phyloP scores from a whole-genome alignment of 2,329 filamentous ascomycete genomes.

The Phyllosticta citribraziliensis region DNA sequence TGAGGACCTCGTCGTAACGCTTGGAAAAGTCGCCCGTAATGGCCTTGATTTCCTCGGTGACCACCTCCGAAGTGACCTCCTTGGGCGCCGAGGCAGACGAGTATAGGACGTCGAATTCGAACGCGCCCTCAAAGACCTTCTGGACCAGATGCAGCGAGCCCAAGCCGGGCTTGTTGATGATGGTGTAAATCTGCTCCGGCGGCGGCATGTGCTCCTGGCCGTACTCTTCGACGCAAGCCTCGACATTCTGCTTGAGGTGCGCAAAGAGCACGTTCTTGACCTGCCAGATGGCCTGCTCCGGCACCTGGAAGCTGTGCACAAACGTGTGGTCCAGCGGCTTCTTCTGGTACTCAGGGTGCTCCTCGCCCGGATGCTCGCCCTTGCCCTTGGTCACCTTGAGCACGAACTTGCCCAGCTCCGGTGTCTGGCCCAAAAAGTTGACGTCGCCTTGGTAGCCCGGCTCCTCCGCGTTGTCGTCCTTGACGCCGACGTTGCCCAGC shows the following conservation, averaged over 20 bases:
- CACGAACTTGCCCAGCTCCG: slow-evolving; percentile 68
- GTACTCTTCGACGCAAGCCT: slow-evolving; percentile 48
- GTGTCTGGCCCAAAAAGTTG: slow-evolving; percentile 58
- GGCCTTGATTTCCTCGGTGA: slow-evolving; percentile 60
- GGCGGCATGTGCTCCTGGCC: slow-evolving; percentile 62
- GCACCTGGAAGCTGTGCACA: slow-evolving; percentile 60
- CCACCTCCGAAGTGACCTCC: slow-evolving; percentile 47
- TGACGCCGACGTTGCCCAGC: slow-evolving; percentile 54
- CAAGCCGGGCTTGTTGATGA: slow-evolving; percentile 55
- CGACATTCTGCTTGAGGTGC: slow-evolving; percentile 54
- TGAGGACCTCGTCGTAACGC: slow-evolving; percentile 63
- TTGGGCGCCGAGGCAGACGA: slow-evolving; percentile 60
- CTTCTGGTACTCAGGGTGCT: slow-evolving; percentile 54
- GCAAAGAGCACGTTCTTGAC: slow-evolving; percentile 57
- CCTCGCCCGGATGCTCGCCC: slow-evolving; percentile 46
- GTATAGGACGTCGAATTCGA: slow-evolving; percentile 88
- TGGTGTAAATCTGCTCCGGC: slow-evolving; percentile 74
- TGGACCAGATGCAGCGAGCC: slow-evolving; percentile 86
- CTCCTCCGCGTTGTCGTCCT: slow-evolving; percentile 39
- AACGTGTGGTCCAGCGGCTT: slow-evolving; percentile 69
- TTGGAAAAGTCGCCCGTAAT: slow-evolving; percentile 60
- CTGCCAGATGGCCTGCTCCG: slow-evolving; percentile 70
- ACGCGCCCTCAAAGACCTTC: slow-evolving; percentile 80
- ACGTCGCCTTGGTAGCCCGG: slow-evolving; percentile 53
- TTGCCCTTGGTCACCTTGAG: slow-evolving; percentile 65